These are phyloP conservation scores for Colletotrichum somersetense DNA, from an alignment of 2,329 filamentous ascomycete species.

Conservation along the genomic window DNA sequence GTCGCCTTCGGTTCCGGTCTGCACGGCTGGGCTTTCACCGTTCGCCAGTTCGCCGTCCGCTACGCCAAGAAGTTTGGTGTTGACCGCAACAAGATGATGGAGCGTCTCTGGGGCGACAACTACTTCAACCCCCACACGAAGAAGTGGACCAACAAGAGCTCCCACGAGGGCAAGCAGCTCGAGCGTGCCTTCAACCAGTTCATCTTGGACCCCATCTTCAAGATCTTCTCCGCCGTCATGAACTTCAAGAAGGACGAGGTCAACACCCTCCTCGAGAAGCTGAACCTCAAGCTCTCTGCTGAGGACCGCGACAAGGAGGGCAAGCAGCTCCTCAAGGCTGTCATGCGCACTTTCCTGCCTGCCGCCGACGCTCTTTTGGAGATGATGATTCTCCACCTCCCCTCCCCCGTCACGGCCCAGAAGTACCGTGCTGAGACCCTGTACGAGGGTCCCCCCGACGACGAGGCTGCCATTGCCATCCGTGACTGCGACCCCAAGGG, in stretches of 20 bases:
- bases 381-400: slow-evolving; percentile 99
- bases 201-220: slow-evolving; percentile 99
- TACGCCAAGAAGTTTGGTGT: slow-evolving; percentile 99
- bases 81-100: slow-evolving; percentile 99
- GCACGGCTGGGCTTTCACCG: slow-evolving; percentile 99
- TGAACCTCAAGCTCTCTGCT: slow-evolving; percentile 87
- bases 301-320: slow-evolving; percentile 96
- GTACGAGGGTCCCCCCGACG: slow-evolving; percentile 96
- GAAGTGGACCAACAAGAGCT: slow-evolving; percentile 96
- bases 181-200: slow-evolving; percentile 99
- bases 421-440: slow-evolving; percentile 98
- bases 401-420: slow-evolving; percentile 95
- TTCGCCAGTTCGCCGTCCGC: slow-evolving; percentile 94
- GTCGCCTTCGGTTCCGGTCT: slow-evolving; percentile 99
- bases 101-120: slow-evolving; percentile 99
- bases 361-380: slow-evolving; percentile 97
- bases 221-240: slow-evolving; percentile 96
- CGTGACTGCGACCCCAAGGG: slow-evolving; percentile 98
- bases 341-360: slow-evolving; percentile 99
- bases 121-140: slow-evolving; percentile 99
- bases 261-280: slow-evolving; percentile 86
- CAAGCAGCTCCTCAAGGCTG: slow-evolving; percentile 96
- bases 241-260: slow-evolving; percentile 99
- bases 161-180: slow-evolving; percentile 86
- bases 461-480: slow-evolving; percentile 94